phyloP scores from a whole-genome alignment of 129 eudicot genomes.

The Pulicaria dysenterica region DNA sequence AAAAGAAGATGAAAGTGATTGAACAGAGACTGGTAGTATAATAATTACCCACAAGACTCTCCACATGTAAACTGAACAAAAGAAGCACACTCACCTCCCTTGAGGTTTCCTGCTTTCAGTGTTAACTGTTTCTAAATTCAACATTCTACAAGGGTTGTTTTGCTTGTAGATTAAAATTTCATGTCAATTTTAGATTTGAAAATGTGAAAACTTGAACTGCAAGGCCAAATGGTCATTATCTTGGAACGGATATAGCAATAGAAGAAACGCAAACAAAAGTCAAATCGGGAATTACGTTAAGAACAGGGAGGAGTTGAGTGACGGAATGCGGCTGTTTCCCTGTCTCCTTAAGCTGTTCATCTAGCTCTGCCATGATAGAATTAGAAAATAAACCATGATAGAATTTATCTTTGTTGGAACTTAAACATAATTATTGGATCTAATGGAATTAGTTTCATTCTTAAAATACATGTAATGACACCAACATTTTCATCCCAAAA shows the following conservation, averaged over 20 bases:
- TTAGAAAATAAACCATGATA: too few relatives aligned
- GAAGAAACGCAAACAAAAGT: background rate
- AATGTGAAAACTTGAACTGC: background rate
- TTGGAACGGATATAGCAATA: too few relatives aligned
- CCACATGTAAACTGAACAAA: too few relatives aligned
- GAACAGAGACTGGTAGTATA: background rate
- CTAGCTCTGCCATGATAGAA: constrained; percentile 41
- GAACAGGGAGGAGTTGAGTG: constrained; percentile 65
- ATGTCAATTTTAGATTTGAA: constrained; percentile 10
- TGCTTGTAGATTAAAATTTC: background rate
- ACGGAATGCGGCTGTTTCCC: constrained; percentile 59
- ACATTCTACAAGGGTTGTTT: background rate
- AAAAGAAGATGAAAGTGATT: constrained; percentile 11
- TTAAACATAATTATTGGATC: too few relatives aligned
- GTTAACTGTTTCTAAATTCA: background rate
- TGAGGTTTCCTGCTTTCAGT: background rate
- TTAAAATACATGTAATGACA: too few relatives aligned
- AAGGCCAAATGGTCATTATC: background rate
- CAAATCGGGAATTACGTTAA: constrained; percentile 56
- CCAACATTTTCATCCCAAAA: too few relatives aligned
- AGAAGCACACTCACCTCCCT: too few relatives aligned
- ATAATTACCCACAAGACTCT: too few relatives aligned
- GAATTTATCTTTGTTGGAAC: too few relatives aligned
- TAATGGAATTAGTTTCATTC: too few relatives aligned
- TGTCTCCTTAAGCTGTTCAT: constrained; percentile 53